A percentile compares a stretch with the other conserved stretches of the same genome.
These are phyloP conservation scores for Zoysia matrella DNA, from an alignment of 202 grass and related monocot species.

Conservation along the genomic window DNA sequence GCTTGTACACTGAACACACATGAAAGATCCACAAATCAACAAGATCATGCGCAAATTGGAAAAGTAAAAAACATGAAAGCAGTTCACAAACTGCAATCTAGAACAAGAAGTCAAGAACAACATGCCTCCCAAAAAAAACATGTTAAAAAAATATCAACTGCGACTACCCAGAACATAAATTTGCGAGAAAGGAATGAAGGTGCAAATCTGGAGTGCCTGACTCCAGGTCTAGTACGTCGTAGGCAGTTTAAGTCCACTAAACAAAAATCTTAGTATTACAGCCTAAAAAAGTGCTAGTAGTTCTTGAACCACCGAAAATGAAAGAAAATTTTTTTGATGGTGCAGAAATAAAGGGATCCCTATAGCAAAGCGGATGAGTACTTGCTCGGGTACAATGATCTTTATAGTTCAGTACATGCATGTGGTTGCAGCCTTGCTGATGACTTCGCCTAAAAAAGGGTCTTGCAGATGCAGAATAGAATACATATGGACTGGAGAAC, in stretches of 20 bases:
- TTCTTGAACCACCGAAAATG: background rate
- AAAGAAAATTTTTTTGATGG: background rate
- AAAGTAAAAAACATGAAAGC: background rate
- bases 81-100: background rate
- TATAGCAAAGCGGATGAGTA: constrained; percentile 16
- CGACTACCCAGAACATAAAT: no score
- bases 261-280: background rate
- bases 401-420: constrained; percentile 12
- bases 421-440: constrained; percentile 33
- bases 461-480: background rate
- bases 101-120: background rate
- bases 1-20: background rate
- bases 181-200: background rate
- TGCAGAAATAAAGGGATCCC: background rate
- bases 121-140: background rate
- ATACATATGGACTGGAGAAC: background rate
- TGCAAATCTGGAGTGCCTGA: background rate
- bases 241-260: background rate
- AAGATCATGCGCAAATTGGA: background rate
- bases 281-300: background rate
- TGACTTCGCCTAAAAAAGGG: background rate
- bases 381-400: background rate
- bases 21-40: background rate
- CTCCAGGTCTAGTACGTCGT: background rate
- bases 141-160: background rate